These are phyloP conservation scores for Lagenidium sp. DNA, from an alignment of 352 stramenopile genomes.

Conservation along the genomic window DNA sequence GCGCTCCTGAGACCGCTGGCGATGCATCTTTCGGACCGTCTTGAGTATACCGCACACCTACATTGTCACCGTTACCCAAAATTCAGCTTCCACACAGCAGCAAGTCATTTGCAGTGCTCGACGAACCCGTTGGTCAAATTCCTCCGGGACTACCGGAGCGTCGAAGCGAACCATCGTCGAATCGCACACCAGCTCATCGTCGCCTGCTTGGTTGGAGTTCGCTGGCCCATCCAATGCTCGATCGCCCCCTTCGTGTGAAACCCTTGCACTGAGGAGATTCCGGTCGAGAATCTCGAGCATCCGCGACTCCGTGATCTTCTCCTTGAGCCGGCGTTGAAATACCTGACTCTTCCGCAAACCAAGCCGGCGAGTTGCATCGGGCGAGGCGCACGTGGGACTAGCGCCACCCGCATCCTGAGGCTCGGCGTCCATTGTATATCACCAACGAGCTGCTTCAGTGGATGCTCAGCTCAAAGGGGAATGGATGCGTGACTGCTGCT, in stretches of 20 bases:
- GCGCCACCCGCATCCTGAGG: no score
- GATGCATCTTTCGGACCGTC: conserved; percentile 28
- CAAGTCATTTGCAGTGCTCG: no score
- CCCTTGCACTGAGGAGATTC: conserved; percentile 17
- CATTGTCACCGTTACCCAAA: no score
- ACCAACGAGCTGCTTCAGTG: no score
- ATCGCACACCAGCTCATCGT: conserved; percentile 66
- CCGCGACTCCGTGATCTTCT: conserved; percentile 55
- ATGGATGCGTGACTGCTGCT: no score
- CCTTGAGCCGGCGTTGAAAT: conserved; percentile 47
- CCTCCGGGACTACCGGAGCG: conserved; percentile 2
- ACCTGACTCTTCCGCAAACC: conserved; percentile 20
- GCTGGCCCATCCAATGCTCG: background rate
- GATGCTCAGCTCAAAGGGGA: no score
- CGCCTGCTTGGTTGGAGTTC: conserved; percentile 25
- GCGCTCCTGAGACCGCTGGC: conserved; percentile 12
- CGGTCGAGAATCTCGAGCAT: conserved; percentile 60
- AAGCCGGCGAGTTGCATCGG: no score
- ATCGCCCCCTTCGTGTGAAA: background rate
- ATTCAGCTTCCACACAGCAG: no score
- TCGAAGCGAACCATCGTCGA: conserved; percentile 59
- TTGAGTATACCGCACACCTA: conserved; percentile 30
- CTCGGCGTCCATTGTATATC: no score
- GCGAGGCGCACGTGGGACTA: no score
- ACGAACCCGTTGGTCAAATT: conserved; percentile 23